phyloP scores from a whole-genome alignment of 2,329 filamentous ascomycete genomes.

The Aspergillus sp. region DNA sequence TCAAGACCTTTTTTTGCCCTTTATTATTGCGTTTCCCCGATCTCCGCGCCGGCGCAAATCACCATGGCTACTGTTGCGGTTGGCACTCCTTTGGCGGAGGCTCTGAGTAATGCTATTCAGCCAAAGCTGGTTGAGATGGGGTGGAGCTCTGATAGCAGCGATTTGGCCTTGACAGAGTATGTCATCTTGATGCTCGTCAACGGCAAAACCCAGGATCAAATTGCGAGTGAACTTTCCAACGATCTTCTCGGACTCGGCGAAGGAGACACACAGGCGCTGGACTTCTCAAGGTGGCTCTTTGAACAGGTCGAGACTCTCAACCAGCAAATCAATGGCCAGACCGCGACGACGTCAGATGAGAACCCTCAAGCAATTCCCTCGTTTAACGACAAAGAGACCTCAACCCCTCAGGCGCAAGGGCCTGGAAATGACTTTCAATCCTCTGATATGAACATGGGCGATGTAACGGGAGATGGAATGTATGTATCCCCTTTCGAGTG shows the following conservation, averaged over 20 bases:
- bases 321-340: conserved; percentile 58
- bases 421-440: conserved; percentile 54
- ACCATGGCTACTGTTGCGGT: conserved; percentile 74
- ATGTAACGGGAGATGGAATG: conserved; percentile 47
- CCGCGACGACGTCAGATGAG: conserved; percentile 29
- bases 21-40: conserved; percentile 1
- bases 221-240: conserved; percentile 80
- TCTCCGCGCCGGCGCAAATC: conserved; percentile 8
- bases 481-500: conserved; percentile 24
- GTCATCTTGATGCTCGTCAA: conserved; percentile 97
- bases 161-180: conserved; percentile 87
- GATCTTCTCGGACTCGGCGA: conserved; percentile 80
- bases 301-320: conserved; percentile 73
- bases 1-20: not conserved
- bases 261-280: conserved; percentile 76
- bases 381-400: conserved; percentile 37
- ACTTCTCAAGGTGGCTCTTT: conserved; percentile 94
- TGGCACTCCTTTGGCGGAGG: conserved; percentile 79
- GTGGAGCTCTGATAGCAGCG: conserved; percentile 80
- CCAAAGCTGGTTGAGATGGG: conserved; percentile 90
- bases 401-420: conserved; percentile 9
- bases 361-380: conserved; percentile 32
- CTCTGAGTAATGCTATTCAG: conserved; percentile 78
- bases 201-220: conserved; percentile 87
- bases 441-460: conserved; percentile 76